phyloP scores from a whole-genome alignment of 345 rosid genomes.

The Populus euphratica region DNA sequence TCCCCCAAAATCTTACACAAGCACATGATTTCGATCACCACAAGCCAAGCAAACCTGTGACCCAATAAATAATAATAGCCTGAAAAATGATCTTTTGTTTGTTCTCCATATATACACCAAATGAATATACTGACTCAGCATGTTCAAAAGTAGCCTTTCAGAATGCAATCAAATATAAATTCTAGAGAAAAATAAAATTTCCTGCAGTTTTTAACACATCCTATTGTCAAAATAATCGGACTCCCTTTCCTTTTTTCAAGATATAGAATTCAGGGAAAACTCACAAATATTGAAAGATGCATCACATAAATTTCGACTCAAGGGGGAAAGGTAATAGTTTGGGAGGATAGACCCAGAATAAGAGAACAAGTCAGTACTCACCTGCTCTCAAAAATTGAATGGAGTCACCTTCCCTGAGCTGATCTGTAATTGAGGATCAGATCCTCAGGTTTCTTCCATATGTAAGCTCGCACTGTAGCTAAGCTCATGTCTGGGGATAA shows the following conservation, averaged over 20 bases:
- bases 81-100: background rate
- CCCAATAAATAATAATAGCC: conserved; percentile 3
- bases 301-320: background rate
- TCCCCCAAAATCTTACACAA: conserved; percentile 22
- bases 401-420: conserved; percentile 64
- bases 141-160: background rate
- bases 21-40: conserved; percentile 16
- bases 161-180: background rate
- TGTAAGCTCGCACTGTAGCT: conserved; percentile 84
- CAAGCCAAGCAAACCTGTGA: conserved; percentile 30
- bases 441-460: conserved; percentile 98
- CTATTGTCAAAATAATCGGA: background rate
- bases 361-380: conserved; percentile 14
- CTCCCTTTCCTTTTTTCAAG: background rate
- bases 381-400: conserved; percentile 25
- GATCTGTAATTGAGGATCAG: conserved; percentile 86
- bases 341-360: background rate
- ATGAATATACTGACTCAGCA: background rate
- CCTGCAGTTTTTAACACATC: background rate
- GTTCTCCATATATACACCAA: background rate
- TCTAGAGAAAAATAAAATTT: background rate
- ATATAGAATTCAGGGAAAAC: no score
- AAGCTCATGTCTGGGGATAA: conserved; percentile 95
- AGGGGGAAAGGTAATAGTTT: background rate
- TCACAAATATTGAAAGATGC: background rate